phyloP scores from a whole-genome alignment of 306 rosid species.

The Echinosophora koreensis region DNA sequence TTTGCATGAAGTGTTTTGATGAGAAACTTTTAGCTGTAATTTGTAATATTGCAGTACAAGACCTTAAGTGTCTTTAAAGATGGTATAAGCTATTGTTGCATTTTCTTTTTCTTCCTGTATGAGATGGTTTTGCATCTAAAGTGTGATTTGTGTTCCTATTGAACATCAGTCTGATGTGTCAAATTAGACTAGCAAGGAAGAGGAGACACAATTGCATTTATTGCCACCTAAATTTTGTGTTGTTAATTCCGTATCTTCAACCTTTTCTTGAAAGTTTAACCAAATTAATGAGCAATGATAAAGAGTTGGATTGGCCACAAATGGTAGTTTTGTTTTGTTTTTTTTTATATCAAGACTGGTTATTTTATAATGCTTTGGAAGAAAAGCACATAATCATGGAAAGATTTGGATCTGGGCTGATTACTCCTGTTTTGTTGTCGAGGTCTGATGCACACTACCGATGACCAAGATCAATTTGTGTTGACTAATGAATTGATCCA shows the following conservation, averaged over 20 bases:
- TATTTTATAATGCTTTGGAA: conserved; percentile 8
- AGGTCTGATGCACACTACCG: not conserved
- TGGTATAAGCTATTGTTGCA: not conserved
- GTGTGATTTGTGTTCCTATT: not conserved
- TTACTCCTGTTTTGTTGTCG: conserved; percentile 1
- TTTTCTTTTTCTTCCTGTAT: conserved; percentile 8
- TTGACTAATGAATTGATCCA: not conserved
- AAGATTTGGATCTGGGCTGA: not conserved
- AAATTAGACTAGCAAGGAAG: not conserved
- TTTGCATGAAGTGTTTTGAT: conserved; percentile 25
- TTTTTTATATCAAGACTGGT: not conserved
- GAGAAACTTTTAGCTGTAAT: not conserved
- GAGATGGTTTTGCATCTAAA: conserved; percentile 26
- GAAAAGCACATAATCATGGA: not conserved
- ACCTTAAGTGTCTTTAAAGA: not conserved
- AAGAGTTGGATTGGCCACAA: not conserved
- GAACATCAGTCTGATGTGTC: conserved; percentile 19
- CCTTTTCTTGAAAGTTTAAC: not conserved
- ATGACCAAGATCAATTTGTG: conserved; percentile 1
- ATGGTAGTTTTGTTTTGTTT: not conserved
- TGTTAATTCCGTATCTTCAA: not conserved
- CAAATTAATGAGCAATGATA: conserved; percentile 13
- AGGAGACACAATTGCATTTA: conserved; percentile 9
- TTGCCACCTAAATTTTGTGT: not conserved
- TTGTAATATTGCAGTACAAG: not conserved